Conservation (phyloP, 1,284 basidiomycete genomes). For the Cutaneotrichosporon spelunceum region DNA sequence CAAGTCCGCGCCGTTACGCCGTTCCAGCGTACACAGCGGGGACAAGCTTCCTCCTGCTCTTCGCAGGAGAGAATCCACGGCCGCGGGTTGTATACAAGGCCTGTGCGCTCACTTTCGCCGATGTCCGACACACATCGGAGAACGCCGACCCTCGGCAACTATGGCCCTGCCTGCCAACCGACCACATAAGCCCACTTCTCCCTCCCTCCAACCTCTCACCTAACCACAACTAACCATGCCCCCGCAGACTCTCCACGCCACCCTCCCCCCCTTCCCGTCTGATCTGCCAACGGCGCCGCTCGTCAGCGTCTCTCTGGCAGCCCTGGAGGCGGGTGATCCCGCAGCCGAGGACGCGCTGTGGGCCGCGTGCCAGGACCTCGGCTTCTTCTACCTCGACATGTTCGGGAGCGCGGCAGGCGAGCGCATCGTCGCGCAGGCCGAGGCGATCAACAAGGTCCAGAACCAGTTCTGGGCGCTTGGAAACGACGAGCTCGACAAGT, state of each 20-base stretch:
- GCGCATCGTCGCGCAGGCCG: conserved; percentile 24
- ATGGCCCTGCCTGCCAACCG: not conserved
- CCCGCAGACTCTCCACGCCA: conserved; percentile 25
- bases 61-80: no score
- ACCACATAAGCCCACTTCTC: not conserved
- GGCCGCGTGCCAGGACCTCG: conserved; percentile 27
- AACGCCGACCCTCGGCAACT: no score
- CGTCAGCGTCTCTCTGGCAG: conserved; percentile 26
- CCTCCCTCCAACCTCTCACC: not conserved
- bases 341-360: conserved; percentile 26
- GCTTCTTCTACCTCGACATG: conserved; percentile 41
- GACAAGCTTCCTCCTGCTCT: no score
- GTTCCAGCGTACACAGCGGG: no score
- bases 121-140: no score
- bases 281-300: conserved; percentile 28
- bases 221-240: conserved; percentile 10
- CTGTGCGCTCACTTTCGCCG: no score
- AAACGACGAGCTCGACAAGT: conserved; percentile 30
- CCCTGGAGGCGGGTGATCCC: conserved; percentile 26
- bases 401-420: conserved; percentile 27
- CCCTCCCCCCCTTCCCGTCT: conserved; percentile 29
- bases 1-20: no score
- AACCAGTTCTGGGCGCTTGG: conserved; percentile 29
- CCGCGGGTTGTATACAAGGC: no score
- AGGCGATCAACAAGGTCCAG: conserved; percentile 28